These are phyloP conservation scores for Lactifluus rugatus DNA, from an alignment of 768 basidiomycete species.

Conservation along the genomic window DNA sequence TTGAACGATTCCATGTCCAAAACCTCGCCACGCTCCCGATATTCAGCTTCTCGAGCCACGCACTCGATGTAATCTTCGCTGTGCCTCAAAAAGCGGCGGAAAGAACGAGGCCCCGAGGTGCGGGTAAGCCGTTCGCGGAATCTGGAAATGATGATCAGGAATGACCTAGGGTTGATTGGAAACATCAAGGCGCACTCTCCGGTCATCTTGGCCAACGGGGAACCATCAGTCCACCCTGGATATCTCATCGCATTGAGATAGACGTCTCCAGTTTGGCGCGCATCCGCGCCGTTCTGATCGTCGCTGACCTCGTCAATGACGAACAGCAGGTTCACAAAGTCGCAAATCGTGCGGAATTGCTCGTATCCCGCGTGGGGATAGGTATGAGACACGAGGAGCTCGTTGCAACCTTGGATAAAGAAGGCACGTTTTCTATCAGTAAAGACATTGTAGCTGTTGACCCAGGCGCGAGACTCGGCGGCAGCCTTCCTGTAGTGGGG, in stretches of 20 bases:
- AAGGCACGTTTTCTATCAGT: slow-evolving; percentile 51
- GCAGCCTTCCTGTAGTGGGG: slow-evolving; percentile 49
- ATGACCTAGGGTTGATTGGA: not conserved
- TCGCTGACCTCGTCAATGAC: slow-evolving; percentile 64
- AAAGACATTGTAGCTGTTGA: slow-evolving; percentile 53
- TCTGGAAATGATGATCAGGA: slow-evolving; percentile 27
- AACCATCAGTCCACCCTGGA: slow-evolving; percentile 46
- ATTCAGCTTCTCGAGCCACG: slow-evolving; percentile 52
- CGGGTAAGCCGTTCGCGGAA: slow-evolving; percentile 46
- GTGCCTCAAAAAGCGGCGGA: slow-evolving; percentile 43
- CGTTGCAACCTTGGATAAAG: slow-evolving; percentile 54
- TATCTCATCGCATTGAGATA: slow-evolving; percentile 49
- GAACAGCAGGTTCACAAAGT: slow-evolving; percentile 46
- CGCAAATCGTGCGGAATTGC: slow-evolving; percentile 52
- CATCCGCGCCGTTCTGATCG: slow-evolving; percentile 52
- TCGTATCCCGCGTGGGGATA: slow-evolving; percentile 54
- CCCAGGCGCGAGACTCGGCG: slow-evolving; percentile 54
- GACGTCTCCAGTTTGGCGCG: slow-evolving; percentile 43
- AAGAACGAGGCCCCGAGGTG: slow-evolving; percentile 36
- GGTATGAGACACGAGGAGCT: slow-evolving; percentile 53
- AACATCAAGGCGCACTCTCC: slow-evolving; percentile 39
- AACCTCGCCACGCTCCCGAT: slow-evolving; percentile 49
- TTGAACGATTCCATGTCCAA: slow-evolving; percentile 47
- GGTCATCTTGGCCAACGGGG: slow-evolving; percentile 50
- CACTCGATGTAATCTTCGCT: slow-evolving; percentile 50